Evolutionary conservation across 2,329 filamentous ascomycete species (phyloP).

Genomic region (Albifimbria verrucaria): DNA sequence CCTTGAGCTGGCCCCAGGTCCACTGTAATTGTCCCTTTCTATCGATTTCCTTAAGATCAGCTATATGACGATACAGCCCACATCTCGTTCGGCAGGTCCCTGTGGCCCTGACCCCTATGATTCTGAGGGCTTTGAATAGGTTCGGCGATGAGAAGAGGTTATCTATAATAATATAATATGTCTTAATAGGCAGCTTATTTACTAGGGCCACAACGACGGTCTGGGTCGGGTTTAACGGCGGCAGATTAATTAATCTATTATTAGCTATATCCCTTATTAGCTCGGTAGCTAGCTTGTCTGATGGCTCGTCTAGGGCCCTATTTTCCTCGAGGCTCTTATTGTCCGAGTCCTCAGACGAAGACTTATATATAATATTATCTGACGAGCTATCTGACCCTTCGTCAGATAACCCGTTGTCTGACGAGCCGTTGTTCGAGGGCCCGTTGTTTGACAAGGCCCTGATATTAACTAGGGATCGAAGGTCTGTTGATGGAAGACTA

Average conservation of each 20-base stretch:
- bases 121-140: constrained; percentile 4
- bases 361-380: constrained; percentile 1
- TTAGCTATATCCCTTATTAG: too few relatives aligned
- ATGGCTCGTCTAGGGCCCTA: background rate
- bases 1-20: background rate
- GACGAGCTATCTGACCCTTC: too few relatives aligned
- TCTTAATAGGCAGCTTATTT: background rate
- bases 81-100: constrained; percentile 12
- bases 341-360: background rate
- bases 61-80: constrained; percentile 6
- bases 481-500: background rate
- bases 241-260: too few relatives aligned
- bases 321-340: background rate
- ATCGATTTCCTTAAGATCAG: background rate
- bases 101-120: constrained; percentile 5
- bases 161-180: background rate
- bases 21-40: background rate
- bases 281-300: too few relatives aligned
- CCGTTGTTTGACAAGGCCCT: too few relatives aligned
- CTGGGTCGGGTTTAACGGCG: too few relatives aligned
- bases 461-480: background rate
- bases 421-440: too few relatives aligned
- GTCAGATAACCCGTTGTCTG: too few relatives aligned
- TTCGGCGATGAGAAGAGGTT: background rate
- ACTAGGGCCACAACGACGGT: too few relatives aligned